These are phyloP conservation scores for Periconia sp. DNA, from an alignment of 2,329 filamentous ascomycete species.

Conservation along the genomic window DNA sequence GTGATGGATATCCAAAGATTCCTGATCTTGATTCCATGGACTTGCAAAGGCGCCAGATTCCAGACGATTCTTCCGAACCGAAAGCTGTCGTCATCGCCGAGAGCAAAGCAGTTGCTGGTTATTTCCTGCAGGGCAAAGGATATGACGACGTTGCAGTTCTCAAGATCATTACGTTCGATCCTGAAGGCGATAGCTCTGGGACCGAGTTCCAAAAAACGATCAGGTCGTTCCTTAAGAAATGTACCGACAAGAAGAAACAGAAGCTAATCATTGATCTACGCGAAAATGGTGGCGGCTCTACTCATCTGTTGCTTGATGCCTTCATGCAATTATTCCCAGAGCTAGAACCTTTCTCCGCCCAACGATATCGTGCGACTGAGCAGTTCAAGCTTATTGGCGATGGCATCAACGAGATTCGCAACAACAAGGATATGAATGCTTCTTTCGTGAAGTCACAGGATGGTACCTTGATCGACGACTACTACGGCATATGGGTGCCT, in stretches of 20 bases:
- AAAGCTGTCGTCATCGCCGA: background rate
- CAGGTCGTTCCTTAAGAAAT: conserved; percentile 51
- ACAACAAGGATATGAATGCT: conserved; percentile 11
- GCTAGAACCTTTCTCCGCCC: conserved; percentile 43
- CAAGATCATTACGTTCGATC: conserved; percentile 48
- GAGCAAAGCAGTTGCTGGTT: conserved; percentile 48
- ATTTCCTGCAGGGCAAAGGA: conserved; percentile 48
- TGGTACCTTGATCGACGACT: conserved; percentile 16
- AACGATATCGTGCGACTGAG: conserved; percentile 26
- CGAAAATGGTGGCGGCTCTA: conserved; percentile 62
- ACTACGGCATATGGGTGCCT: conserved; percentile 27
- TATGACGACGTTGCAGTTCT: conserved; percentile 49
- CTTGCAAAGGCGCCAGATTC: no score
- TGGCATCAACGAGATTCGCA: conserved; percentile 26
- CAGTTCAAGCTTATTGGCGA: conserved; percentile 26
- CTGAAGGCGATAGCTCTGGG: conserved; percentile 16
- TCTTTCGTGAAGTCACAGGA: conserved; percentile 9
- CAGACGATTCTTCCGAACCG: conserved; percentile 10
- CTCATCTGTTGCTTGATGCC: conserved; percentile 38
- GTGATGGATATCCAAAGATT: no score
- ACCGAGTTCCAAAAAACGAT: conserved; percentile 39
- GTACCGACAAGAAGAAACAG: conserved; percentile 55
- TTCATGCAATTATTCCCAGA: conserved; percentile 61
- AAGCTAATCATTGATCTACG: conserved; percentile 68
- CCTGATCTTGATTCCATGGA: no score